These are phyloP conservation scores for Lenwebbia sp. DNA, from an alignment of 345 rosid species.

Conservation along the genomic window DNA sequence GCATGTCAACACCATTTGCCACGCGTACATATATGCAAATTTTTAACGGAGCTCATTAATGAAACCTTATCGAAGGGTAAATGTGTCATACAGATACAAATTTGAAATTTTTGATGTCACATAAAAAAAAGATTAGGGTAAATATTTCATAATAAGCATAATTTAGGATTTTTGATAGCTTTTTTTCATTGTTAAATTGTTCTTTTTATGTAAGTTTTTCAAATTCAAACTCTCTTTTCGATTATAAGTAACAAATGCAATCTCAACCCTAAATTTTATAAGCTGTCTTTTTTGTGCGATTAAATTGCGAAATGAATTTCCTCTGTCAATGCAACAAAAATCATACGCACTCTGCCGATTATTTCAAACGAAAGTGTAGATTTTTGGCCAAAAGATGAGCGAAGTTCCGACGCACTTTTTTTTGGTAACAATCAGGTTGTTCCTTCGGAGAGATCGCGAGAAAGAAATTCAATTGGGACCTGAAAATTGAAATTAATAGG, in stretches of 20 bases:
- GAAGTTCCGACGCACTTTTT: neutral
- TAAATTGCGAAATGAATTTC: neutral
- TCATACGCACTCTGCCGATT: neutral
- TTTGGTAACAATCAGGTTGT: neutral
- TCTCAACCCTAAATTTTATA: neutral
- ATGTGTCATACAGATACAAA: rapidly evolving
- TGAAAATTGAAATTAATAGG: neutral
- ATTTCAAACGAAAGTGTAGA: neutral
- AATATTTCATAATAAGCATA: too few species aligned
- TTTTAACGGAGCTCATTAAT: too few species aligned
- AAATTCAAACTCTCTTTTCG: neutral
- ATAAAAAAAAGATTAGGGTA: too few species aligned
- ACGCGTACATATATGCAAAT: too few species aligned
- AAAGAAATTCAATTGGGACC: neutral
- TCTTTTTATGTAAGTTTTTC: neutral
- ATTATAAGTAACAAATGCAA: neutral
- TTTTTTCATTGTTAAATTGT: neutral
- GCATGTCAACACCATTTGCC: too few species aligned
- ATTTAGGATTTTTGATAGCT: too few species aligned
- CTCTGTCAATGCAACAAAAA: neutral
- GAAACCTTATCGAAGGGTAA: too few species aligned
- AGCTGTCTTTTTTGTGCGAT: neutral
- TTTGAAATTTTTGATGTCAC: too few species aligned
- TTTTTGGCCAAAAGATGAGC: neutral
- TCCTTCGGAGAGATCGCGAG: neutral